These are phyloP conservation scores for Trametopsis cervina DNA, from an alignment of 768 basidiomycete species.

Conservation along the genomic window DNA sequence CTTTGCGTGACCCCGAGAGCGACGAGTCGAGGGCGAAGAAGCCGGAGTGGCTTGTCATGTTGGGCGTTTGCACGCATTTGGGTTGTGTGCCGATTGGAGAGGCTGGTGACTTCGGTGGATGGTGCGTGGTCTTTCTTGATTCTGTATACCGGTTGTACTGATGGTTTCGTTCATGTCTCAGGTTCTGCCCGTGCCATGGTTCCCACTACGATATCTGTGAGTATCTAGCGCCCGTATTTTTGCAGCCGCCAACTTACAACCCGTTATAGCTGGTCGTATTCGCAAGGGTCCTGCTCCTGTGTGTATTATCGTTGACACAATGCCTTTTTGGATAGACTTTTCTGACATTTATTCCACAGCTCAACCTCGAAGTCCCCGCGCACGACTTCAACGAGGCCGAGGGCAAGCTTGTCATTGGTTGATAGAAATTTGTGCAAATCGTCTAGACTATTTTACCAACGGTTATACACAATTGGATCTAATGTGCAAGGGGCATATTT, in stretches of 20 bases:
- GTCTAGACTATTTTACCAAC: slow-evolving; percentile 9
- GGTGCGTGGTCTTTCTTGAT: slow-evolving; percentile 45
- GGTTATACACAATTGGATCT: background rate
- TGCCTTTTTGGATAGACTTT: background rate
- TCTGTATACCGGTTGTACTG: background rate
- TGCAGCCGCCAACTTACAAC: slow-evolving; percentile 2
- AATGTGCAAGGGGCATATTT: too few species aligned
- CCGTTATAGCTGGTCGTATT: slow-evolving; percentile 72
- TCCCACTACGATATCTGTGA: slow-evolving; percentile 96
- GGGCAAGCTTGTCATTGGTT: slow-evolving; percentile 84
- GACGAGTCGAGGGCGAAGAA: slow-evolving; percentile 88
- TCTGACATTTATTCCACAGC: slow-evolving; percentile 32
- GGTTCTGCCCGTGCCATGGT: slow-evolving; percentile 98
- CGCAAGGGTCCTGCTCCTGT: slow-evolving; percentile 96
- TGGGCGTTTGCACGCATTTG: slow-evolving; percentile 93
- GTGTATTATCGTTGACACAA: slow-evolving; percentile 26
- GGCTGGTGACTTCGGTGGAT: slow-evolving; percentile 95
- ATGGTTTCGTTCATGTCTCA: slow-evolving; percentile 17
- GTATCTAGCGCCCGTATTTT: slow-evolving; percentile 24
- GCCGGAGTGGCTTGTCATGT: slow-evolving; percentile 94
- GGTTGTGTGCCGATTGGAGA: slow-evolving; percentile 99
- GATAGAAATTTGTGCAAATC: slow-evolving; percentile 14
- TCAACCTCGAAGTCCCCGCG: slow-evolving; percentile 90
- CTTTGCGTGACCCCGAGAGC: slow-evolving; percentile 83
- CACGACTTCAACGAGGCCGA: slow-evolving; percentile 87